phyloP scores from a whole-genome alignment of 208 protist species.

The Acanthamoeba triangularis region DNA sequence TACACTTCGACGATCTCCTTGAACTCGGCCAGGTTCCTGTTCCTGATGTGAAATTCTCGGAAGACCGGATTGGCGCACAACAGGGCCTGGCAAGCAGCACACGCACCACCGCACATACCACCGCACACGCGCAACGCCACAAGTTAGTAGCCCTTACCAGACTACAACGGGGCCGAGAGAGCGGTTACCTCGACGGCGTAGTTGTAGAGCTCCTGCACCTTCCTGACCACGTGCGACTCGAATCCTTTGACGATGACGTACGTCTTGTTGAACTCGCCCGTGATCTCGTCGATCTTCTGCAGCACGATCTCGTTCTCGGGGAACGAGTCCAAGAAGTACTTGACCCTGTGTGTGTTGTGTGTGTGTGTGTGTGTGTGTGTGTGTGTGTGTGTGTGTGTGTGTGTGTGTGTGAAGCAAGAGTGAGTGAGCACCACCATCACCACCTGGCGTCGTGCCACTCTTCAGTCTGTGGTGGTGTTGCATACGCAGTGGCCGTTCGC shows the following conservation, averaged over 20 bases:
- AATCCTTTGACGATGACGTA: conserved; percentile 14
- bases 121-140: not conserved
- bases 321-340: conserved; percentile 51
- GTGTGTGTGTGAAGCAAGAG: not conserved
- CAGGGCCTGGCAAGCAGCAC: not conserved
- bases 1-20: conserved; percentile 56
- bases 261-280: conserved; percentile 51
- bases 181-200: not conserved
- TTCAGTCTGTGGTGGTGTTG: not conserved
- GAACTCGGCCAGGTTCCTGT: conserved; percentile 19
- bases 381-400: too few relatives aligned
- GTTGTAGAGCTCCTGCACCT: conserved; percentile 34
- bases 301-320: conserved; percentile 64
- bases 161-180: not conserved
- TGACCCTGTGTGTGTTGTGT: too few relatives aligned
- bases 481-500: conserved; percentile 26
- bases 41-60: conserved; percentile 32
- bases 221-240: conserved; percentile 10
- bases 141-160: not conserved
- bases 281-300: conserved; percentile 48
- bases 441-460: not conserved
- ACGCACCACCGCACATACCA: not conserved
- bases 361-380: too few relatives aligned
- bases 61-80: conserved; percentile 29
- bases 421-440: not conserved